Evolutionary conservation across 495 filamentous ascomycete species (phyloP), one percentile per base, ranked within the genome.

Genomic region (Thozetella sp.): DNA sequence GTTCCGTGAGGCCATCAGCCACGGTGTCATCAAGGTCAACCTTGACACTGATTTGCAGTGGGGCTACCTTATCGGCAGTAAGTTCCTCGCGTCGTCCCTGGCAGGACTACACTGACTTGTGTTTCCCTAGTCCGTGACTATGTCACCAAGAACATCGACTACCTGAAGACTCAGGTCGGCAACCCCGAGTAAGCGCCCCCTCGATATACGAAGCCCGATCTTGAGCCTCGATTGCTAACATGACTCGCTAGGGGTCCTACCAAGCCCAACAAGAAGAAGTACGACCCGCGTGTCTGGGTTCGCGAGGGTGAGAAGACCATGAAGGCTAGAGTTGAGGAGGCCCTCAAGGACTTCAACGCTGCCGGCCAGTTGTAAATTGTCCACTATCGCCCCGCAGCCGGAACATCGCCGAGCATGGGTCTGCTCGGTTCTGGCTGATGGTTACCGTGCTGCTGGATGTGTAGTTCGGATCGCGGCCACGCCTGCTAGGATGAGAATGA

Each of bases 191-290:
- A 48, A 13, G 43, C 12, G 12, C 43, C 4, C n/a, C 43, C 3
- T 48, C n/a, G 11, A 10, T 48, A 19, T 19, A 6, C 30, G 17
- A 37, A 37, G 30, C 6, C 17, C 17, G 6, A 37, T 37, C 17
- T 6, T 17, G 9, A 37, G 30, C 6, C 17, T 37, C 17, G 9
- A 37, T 37, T 17, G 43, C 43, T 48, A 19, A 48, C n/a, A 19
- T 48, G 4, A 15, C 3, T 13, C 3, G 12, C 6, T 19, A 98
- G 23, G 96, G 94, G 55, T 83, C 84, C 54, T 22, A 25, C 25
- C 81, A 97, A 97, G 88, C 95, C 95, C 65, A 98, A 99, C 86
- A 99, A 99, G 90, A 97, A 97, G 84, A 94, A 84, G 87, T 98
- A 95, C 78, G 94, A 97, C 61, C 78, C 76, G 22, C 72, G 80